Conservation (phyloP, 805 yeast genomes). For the Dipodascus albidus region DNA sequence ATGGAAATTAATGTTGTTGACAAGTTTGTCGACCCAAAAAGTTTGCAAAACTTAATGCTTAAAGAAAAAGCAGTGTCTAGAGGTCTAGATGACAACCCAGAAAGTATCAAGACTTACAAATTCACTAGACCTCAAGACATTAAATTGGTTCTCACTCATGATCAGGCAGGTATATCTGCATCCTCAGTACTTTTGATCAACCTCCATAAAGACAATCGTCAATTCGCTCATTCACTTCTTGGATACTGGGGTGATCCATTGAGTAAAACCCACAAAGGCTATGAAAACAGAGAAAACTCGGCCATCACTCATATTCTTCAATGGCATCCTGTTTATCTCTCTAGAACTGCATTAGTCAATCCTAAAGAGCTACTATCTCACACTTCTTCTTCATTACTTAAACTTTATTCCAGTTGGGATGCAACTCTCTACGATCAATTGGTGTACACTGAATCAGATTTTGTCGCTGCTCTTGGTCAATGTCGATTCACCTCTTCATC, state of each 20-base stretch:
- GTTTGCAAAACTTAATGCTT: constrained; percentile 50
- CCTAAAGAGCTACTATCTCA: constrained; percentile 38
- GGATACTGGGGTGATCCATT: constrained; percentile 73
- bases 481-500: constrained; percentile 43
- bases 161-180: constrained; percentile 49
- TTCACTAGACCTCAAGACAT: constrained; percentile 43
- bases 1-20: constrained; percentile 46
- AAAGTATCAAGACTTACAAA: constrained; percentile 43
- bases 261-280: constrained; percentile 49
- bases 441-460: constrained; percentile 42
- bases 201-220: constrained; percentile 23
- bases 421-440: constrained; percentile 40
- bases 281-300: constrained; percentile 32
- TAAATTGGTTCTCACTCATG: constrained; percentile 59
- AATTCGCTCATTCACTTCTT: constrained; percentile 53
- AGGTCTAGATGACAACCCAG: constrained; percentile 43
- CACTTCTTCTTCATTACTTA: constrained; percentile 17
- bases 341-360: constrained; percentile 64
- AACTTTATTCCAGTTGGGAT: not conserved
- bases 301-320: constrained; percentile 80
- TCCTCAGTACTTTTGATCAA: constrained; percentile 64
- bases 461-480: constrained; percentile 50
- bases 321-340: constrained; percentile 83
- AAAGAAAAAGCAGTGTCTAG: constrained; percentile 34
- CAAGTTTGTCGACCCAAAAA: constrained; percentile 48